These are phyloP conservation scores for Citrus australasica DNA, from an alignment of 345 rosid species.

Conservation along the genomic window DNA sequence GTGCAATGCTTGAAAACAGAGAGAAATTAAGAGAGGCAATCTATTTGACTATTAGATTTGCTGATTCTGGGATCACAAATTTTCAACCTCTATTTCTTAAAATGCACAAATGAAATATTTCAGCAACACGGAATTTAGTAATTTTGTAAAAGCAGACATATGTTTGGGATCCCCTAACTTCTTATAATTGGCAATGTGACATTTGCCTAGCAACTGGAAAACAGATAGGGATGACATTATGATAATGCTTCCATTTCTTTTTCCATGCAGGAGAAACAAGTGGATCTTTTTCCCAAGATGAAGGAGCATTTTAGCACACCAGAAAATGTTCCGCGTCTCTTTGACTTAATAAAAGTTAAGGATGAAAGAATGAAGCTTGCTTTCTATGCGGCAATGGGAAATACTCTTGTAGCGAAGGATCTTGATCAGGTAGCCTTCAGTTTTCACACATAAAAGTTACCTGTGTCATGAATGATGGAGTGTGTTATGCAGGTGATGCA, in stretches of 20 bases:
- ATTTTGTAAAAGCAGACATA: not conserved
- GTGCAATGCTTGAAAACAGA: not conserved
- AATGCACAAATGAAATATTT: not conserved
- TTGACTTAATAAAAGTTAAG: constrained; percentile 78
- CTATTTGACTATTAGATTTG: not conserved
- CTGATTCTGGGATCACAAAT: not conserved
- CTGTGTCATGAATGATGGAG: not conserved
- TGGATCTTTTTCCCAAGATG: constrained; percentile 50
- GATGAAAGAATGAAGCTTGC: constrained; percentile 96
- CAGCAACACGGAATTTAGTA: not conserved
- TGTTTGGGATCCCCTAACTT: not conserved
- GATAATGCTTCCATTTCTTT: constrained; percentile 11
- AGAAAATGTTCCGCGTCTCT: constrained; percentile 89
- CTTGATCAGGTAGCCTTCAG: constrained; percentile 75
- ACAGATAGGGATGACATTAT: not conserved
- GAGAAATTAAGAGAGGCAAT: not conserved
- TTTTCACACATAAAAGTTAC: not conserved
- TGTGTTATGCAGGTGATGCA: not conserved
- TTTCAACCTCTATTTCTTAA: not conserved
- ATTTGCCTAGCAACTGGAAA: not conserved
- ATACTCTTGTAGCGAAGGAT: constrained; percentile 82
- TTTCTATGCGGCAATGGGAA: constrained; percentile 76
- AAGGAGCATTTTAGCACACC: constrained; percentile 72
- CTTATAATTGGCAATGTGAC: not conserved
- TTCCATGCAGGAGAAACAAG: constrained; percentile 78